Evolutionary conservation across 768 basidiomycete genomes (phyloP).

Genomic region (Pleurotus ostreatus): DNA sequence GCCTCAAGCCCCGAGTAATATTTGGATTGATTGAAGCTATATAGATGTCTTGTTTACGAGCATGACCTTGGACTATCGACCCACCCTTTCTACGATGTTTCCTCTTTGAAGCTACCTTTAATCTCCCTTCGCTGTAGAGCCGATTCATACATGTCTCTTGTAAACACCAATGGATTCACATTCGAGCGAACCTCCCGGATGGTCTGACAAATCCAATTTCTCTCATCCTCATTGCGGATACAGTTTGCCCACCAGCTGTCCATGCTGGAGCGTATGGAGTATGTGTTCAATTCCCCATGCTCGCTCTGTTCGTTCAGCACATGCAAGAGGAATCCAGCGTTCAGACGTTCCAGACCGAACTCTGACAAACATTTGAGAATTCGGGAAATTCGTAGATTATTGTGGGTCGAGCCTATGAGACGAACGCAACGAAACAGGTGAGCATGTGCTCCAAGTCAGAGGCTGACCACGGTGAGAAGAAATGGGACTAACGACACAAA

Average conservation of each 20-base stretch:
- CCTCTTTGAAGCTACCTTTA: conserved; percentile 28
- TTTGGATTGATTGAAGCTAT: too few relatives aligned
- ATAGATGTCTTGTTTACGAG: too few relatives aligned
- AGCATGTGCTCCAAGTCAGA: neutral
- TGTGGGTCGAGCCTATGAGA: conserved; percentile 53
- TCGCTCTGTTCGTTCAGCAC: conserved; percentile 70
- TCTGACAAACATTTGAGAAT: conserved; percentile 75
- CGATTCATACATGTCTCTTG: conserved; percentile 52
- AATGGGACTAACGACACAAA: conserved; percentile 52
- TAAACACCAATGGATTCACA: conserved; percentile 42
- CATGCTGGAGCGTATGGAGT: conserved; percentile 55
- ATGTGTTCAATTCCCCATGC: conserved; percentile 43
- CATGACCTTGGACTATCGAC: neutral
- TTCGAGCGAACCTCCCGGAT: conserved; percentile 47
- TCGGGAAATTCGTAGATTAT: conserved; percentile 72
- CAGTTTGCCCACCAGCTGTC: conserved; percentile 80
- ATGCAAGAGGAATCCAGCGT: conserved; percentile 65
- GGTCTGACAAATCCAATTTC: conserved; percentile 48
- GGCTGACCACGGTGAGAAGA: conserved; percentile 7
- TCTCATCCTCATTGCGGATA: conserved; percentile 55
- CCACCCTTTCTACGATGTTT: conserved; percentile 8
- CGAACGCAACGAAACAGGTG: neutral
- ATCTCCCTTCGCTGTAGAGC: conserved; percentile 38
- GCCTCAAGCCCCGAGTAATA: too few relatives aligned
- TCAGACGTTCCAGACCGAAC: conserved; percentile 59